Conservation (phyloP, 2,329 filamentous ascomycete species). For the Calonectria naviculata region DNA sequence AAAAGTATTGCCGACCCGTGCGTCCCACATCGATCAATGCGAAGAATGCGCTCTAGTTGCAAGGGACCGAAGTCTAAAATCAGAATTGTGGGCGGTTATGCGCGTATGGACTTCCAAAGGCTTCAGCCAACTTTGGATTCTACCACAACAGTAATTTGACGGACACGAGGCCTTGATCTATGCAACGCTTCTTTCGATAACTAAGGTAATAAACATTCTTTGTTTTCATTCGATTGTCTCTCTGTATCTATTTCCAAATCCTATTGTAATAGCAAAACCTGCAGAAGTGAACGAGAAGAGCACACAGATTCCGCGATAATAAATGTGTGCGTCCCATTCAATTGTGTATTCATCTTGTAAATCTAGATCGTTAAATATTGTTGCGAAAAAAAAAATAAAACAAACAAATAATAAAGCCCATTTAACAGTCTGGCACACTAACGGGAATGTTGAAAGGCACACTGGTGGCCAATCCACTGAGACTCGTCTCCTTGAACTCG, state of each 20-base stretch:
- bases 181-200: background rate
- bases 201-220: background rate
- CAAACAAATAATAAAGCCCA: background rate
- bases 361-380: background rate
- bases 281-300: background rate
- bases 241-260: background rate
- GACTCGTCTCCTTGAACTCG: constrained; percentile 64
- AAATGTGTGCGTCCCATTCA: background rate
- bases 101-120: background rate
- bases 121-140: background rate
- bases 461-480: constrained; percentile 62
- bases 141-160: too few species aligned
- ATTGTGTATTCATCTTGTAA: background rate
- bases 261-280: background rate
- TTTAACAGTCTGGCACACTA: constrained; percentile 61
- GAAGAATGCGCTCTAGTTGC: background rate
- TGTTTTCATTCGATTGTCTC: background rate
- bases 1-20: background rate
- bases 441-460: constrained; percentile 62
- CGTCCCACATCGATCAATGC: background rate
- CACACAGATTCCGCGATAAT: background rate
- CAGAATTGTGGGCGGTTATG: background rate
- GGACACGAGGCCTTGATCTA: too few species aligned
- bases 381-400: background rate
- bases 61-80: too few species aligned